These are phyloP conservation scores for Chloris gayana DNA, from an alignment of 176 grass and related monocot species.

Conservation along the genomic window DNA sequence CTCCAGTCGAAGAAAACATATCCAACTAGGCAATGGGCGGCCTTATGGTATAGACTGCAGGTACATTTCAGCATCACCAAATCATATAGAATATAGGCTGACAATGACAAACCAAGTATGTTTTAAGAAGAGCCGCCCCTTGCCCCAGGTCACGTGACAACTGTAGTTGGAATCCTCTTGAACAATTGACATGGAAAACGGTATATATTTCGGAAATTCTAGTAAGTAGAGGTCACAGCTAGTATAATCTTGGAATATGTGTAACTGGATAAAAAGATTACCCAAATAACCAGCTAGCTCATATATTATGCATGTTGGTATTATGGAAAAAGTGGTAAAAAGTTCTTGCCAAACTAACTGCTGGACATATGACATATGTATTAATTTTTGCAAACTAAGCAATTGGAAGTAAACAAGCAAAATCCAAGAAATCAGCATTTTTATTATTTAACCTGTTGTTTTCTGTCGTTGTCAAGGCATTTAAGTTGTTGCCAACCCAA, in stretches of 20 bases:
- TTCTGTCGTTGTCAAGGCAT: slow-evolving; percentile 9
- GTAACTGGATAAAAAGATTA: neutral
- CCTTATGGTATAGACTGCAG: slow-evolving; percentile 23
- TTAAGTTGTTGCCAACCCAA: slow-evolving; percentile 2
- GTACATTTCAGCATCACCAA: neutral
- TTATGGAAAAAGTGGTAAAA: neutral
- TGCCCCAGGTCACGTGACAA: slow-evolving; percentile 45
- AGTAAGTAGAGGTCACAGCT: neutral
- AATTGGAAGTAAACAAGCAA: neutral
- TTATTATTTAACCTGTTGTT: slow-evolving; percentile 5
- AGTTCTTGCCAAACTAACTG: neutral
- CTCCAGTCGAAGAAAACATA: neutral
- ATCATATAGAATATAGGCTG: neutral
- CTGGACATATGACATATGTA: too few species aligned
- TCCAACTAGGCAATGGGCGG: slow-evolving; percentile 27
- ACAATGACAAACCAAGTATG: slow-evolving; percentile 1
- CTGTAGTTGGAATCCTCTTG: slow-evolving; percentile 15
- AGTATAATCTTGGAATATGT: neutral
- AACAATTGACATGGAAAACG: slow-evolving; percentile 1
- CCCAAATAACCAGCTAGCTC: neutral
- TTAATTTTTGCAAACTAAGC: neutral
- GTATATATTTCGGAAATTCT: neutral
- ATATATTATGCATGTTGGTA: neutral
- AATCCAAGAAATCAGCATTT: neutral
- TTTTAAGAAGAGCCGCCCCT: slow-evolving; percentile 37